These are phyloP conservation scores for Martiniozyma abietophila DNA, from an alignment of 805 yeast genomes.

Conservation along the genomic window DNA sequence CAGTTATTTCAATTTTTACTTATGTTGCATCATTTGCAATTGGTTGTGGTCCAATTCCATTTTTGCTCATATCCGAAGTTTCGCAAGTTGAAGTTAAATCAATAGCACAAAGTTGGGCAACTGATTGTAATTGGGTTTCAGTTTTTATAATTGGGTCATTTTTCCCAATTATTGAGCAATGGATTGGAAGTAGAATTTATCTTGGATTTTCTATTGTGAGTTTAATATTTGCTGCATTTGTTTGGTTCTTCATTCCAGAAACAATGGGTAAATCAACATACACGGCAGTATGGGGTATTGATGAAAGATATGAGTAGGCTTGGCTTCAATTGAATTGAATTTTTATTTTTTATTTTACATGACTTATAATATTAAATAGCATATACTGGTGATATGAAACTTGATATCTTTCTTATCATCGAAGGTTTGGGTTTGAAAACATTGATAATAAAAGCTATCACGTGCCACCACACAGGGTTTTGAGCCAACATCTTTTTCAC, in stretches of 20 bases:
- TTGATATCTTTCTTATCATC: too few relatives aligned
- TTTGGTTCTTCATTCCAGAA: conserved; percentile 53
- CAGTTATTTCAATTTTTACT: conserved; percentile 55
- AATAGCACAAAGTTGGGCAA: conserved; percentile 88
- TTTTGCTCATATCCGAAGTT: conserved; percentile 79
- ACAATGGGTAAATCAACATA: conserved; percentile 58
- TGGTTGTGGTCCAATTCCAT: conserved; percentile 95
- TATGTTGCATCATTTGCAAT: conserved; percentile 83
- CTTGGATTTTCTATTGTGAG: conserved; percentile 58
- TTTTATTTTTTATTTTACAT: too few relatives aligned
- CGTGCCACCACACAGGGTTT: conserved; percentile 8
- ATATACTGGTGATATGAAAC: too few relatives aligned
- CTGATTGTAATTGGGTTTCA: conserved; percentile 83
- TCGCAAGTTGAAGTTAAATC: conserved; percentile 74
- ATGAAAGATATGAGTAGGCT: conserved; percentile 3
- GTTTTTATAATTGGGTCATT: conserved; percentile 73
- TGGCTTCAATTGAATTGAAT: too few relatives aligned
- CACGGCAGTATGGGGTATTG: conserved; percentile 55
- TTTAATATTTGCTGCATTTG: conserved; percentile 37
- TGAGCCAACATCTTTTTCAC: not conserved
- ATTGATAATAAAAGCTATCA: too few relatives aligned
- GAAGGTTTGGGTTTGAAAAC: too few relatives aligned
- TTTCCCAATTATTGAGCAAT: conserved; percentile 63
- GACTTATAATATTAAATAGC: too few relatives aligned
- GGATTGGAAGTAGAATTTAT: conserved; percentile 73